Evolutionary conservation across 2,329 filamentous ascomycete genomes (phyloP).

Genomic region (Beauveria australis): DNA sequence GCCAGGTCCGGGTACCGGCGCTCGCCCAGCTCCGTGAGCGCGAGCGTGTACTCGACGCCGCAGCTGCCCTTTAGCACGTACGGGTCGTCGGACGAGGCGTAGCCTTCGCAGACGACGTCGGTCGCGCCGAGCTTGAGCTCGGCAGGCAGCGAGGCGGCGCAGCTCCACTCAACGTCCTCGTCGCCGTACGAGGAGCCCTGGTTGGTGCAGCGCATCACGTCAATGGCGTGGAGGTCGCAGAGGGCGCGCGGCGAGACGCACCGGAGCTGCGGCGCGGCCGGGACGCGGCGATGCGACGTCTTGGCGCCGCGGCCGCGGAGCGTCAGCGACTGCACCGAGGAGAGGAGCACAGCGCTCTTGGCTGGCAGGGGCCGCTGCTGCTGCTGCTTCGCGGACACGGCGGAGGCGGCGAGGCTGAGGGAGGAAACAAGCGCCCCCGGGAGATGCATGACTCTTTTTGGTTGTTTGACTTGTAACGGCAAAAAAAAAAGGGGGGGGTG

Average conservation of each 20-base stretch:
- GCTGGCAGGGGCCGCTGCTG: constrained; percentile 19
- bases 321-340: constrained; percentile 66
- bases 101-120: constrained; percentile 90
- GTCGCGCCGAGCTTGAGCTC: constrained; percentile 69
- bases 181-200: constrained; percentile 68
- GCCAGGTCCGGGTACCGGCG: constrained; percentile 54
- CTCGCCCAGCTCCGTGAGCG: constrained; percentile 71
- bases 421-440: constrained; percentile 16
- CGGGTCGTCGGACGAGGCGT: constrained; percentile 64
- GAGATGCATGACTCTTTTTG: constrained; percentile 20
- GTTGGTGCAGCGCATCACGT: constrained; percentile 86
- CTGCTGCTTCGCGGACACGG: constrained; percentile 17
- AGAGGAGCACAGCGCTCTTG: constrained; percentile 48
- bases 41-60: constrained; percentile 78
- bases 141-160: constrained; percentile 53
- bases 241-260: constrained; percentile 61
- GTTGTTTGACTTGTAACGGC: too few relatives aligned
- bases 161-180: constrained; percentile 88
- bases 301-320: constrained; percentile 54
- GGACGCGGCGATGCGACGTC: constrained; percentile 69
- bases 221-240: constrained; percentile 63
- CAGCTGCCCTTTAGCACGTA: constrained; percentile 90
- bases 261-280: constrained; percentile 68
- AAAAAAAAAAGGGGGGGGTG: not conserved
- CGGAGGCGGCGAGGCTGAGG: constrained; percentile 18